These are phyloP conservation scores for Cudoniella acicularis DNA, from an alignment of 495 filamentous ascomycete species.

Conservation along the genomic window DNA sequence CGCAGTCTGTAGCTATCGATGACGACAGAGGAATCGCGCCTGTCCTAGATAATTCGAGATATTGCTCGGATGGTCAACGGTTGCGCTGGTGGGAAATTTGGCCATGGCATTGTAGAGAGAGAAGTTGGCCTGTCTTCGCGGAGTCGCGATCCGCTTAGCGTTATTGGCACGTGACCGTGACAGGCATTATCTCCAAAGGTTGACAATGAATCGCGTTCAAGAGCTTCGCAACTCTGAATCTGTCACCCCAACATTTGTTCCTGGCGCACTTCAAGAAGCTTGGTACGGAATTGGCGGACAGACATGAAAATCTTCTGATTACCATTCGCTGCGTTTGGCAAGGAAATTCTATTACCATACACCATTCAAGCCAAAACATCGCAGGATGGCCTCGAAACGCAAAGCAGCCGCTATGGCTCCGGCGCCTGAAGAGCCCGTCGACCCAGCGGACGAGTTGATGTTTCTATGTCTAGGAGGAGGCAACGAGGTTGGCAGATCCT, in stretches of 20 bases:
- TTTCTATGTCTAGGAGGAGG: conserved; percentile 93
- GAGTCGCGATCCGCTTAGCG: background rate
- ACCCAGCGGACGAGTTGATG: conserved; percentile 81
- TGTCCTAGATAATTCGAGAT: background rate
- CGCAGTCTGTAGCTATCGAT: background rate
- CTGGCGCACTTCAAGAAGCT: no score
- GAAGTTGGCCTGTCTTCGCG: background rate
- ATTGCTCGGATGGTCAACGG: background rate
- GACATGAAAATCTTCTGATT: background rate
- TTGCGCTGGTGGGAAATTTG: background rate
- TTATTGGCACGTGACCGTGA: background rate
- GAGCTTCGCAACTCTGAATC: no score
- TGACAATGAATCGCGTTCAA: no score
- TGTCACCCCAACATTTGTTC: no score
- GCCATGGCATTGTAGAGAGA: background rate
- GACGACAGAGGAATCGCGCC: background rate
- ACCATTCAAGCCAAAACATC: background rate
- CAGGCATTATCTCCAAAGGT: no score
- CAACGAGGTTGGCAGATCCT: conserved; percentile 95
- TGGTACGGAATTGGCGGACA: background rate
- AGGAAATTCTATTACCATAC: background rate
- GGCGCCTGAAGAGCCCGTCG: conserved; percentile 62
- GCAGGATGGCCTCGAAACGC: conserved; percentile 68
- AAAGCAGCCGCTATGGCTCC: conserved; percentile 64
- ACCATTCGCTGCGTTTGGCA: background rate